Evolutionary conservation across 306 rosid genomes (phyloP).

Genomic region (Prunus davidiana): DNA sequence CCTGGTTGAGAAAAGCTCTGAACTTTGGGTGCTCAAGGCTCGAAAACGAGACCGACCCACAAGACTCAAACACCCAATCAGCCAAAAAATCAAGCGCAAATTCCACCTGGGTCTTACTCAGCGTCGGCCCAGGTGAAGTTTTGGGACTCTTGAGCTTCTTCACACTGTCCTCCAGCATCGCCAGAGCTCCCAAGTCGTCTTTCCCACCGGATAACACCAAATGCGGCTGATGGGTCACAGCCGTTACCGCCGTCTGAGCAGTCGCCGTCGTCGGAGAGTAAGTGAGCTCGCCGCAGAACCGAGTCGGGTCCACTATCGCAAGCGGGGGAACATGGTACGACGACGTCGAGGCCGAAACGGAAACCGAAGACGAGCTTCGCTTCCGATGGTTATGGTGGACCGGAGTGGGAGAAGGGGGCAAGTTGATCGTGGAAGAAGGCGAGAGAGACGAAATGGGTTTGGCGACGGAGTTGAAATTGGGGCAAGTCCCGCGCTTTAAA

Average conservation of each 20-base stretch:
- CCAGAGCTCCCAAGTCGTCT: conserved; percentile 85
- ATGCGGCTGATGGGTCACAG: conserved; percentile 45
- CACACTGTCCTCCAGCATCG: conserved; percentile 93
- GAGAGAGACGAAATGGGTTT: conserved; percentile 83
- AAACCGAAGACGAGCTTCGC: conserved; percentile 44
- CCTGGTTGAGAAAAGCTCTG: conserved; percentile 73
- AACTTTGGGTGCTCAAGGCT: conserved; percentile 84
- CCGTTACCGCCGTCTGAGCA: conserved; percentile 10
- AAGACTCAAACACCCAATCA: conserved; percentile 86
- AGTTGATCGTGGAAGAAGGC: conserved; percentile 34
- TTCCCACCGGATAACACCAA: conserved; percentile 88
- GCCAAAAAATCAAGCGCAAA: conserved; percentile 64
- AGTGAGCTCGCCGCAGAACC: conserved; percentile 45
- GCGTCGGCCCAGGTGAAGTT: conserved; percentile 69
- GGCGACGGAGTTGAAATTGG: conserved; percentile 62
- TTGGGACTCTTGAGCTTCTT: conserved; percentile 95
- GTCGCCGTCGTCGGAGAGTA: conserved; percentile 35
- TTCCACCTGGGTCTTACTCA: conserved; percentile 62
- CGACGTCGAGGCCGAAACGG: conserved; percentile 24
- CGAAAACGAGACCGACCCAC: conserved; percentile 77
- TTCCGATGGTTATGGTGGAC: conserved; percentile 50
- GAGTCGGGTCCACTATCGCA: conserved; percentile 47
- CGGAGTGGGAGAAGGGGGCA: conserved; percentile 32
- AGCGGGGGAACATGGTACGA: conserved; percentile 47
- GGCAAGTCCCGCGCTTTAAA: conserved; percentile 94